Conservation (phyloP, 176 grass and related monocot species). For the Leersia perrieri region DNA sequence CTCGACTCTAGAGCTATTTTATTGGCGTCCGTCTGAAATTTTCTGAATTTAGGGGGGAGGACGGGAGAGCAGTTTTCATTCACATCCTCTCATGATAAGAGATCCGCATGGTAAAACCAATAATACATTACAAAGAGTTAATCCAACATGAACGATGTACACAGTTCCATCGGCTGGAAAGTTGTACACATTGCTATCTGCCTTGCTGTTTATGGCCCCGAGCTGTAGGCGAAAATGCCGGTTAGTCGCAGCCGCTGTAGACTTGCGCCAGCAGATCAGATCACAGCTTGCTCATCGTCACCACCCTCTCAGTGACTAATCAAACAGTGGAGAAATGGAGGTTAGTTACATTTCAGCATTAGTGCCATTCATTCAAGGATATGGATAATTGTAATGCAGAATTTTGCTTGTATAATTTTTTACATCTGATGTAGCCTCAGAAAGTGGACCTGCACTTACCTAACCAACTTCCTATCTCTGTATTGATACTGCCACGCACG, state of each 20-base stretch:
- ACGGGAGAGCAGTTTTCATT: conserved; percentile 24
- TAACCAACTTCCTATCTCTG: conserved; percentile 6
- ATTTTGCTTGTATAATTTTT: neutral
- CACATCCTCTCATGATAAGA: conserved; percentile 42
- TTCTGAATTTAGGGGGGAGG: conserved; percentile 4
- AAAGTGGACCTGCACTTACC: neutral
- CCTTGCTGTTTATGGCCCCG: conserved; percentile 22
- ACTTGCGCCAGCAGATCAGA: neutral
- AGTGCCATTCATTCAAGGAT: neutral
- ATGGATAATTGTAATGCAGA: neutral
- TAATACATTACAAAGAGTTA: conserved; percentile 60
- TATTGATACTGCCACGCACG: neutral
- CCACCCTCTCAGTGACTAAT: conserved; percentile 52
- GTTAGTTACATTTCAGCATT: conserved; percentile 10
- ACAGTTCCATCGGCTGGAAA: conserved; percentile 28
- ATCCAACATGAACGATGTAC: conserved; percentile 53
- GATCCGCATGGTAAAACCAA: conserved; percentile 48
- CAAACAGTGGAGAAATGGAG: neutral
- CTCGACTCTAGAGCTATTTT: conserved; percentile 11
- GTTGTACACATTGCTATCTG: conserved; percentile 41
- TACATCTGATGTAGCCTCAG: conserved; percentile 2
- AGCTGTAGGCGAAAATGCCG: conserved; percentile 21
- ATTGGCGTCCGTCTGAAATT: conserved; percentile 20
- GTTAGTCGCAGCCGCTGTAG: conserved; percentile 30
- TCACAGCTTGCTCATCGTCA: conserved; percentile 38